Percentiles rank a stretch among this genome's conserved stretches.
Evolutionary conservation across 176 grass and related monocot genomes (phyloP).

Genomic region (Guadua angustifolia): DNA sequence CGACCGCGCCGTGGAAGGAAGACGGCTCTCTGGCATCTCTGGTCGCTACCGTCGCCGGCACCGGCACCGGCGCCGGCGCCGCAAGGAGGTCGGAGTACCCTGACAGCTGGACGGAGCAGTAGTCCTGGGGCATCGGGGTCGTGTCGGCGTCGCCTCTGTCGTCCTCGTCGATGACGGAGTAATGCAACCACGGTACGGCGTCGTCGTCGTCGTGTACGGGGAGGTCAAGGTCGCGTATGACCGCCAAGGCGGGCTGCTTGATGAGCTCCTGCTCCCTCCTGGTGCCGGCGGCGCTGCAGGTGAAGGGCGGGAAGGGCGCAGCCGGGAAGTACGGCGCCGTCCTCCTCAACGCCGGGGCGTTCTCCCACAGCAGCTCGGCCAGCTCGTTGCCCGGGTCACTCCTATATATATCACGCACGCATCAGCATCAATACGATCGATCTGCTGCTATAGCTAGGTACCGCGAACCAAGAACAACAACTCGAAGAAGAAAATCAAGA

Average conservation of each 20-base stretch:
- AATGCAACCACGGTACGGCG: constrained; percentile 59
- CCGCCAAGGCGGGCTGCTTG: constrained; percentile 19
- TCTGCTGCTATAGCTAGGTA: background rate
- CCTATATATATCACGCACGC: background rate
- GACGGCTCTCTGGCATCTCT: background rate
- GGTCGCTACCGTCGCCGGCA: background rate
- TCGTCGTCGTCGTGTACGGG: background rate
- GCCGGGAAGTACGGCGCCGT: constrained; percentile 20
- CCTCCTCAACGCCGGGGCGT: constrained; percentile 30
- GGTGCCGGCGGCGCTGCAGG: constrained; percentile 34
- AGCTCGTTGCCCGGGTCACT: constrained; percentile 42
- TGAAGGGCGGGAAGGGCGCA: constrained; percentile 54
- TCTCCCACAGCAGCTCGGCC: constrained; percentile 46
- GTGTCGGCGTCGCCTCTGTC: constrained; percentile 37
- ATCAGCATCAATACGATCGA: constrained; percentile 5
- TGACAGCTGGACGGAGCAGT: constrained; percentile 46
- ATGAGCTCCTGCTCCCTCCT: constrained; percentile 24
- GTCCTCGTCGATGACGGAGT: constrained; percentile 26
- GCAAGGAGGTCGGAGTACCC: background rate
- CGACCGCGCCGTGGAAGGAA: background rate
- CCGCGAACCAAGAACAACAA: background rate
- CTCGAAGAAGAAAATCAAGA: background rate
- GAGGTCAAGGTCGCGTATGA: background rate
- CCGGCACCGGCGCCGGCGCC: background rate
- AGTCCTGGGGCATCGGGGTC: constrained; percentile 46